Evolutionary conservation across 306 rosid genomes (phyloP).

Genomic region (Arachis stenosperma): DNA sequence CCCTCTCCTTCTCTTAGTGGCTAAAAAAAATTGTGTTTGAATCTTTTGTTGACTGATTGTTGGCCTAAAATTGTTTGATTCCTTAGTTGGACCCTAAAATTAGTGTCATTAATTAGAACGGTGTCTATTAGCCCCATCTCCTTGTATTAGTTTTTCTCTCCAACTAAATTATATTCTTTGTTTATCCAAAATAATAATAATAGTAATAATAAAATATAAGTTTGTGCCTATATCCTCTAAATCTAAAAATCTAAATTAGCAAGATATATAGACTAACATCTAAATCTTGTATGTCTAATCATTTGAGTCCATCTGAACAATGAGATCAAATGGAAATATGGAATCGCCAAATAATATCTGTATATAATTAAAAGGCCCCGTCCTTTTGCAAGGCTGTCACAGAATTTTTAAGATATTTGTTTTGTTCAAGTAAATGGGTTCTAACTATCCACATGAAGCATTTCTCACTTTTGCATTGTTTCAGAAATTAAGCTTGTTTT

Average conservation of each 20-base stretch:
- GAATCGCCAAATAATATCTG: not conserved
- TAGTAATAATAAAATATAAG: no score
- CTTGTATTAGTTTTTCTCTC: no score
- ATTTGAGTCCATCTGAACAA: conserved; percentile 12
- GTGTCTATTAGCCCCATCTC: not conserved
- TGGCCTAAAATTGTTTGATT: no score
- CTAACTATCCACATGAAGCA: conserved; percentile 20
- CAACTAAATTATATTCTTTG: no score
- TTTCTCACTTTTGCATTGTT: conserved; percentile 17
- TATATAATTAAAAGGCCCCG: not conserved
- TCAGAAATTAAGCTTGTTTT: conserved; percentile 8
- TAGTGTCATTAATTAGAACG: not conserved
- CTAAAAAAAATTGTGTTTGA: no score
- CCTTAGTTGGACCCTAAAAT: no score
- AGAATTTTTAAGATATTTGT: not conserved
- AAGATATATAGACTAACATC: not conserved
- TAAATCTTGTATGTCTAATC: not conserved
- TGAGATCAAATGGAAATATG: not conserved
- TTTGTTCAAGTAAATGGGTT: conserved; percentile 19
- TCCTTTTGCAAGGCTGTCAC: not conserved
- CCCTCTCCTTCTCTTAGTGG: no score
- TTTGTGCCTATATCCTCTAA: not conserved
- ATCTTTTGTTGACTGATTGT: no score
- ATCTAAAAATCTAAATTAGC: not conserved
- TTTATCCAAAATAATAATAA: no score